Base-by-base conservation (phyloP, 305 asterid genomes). In the Fraxinus greggii region DNA sequence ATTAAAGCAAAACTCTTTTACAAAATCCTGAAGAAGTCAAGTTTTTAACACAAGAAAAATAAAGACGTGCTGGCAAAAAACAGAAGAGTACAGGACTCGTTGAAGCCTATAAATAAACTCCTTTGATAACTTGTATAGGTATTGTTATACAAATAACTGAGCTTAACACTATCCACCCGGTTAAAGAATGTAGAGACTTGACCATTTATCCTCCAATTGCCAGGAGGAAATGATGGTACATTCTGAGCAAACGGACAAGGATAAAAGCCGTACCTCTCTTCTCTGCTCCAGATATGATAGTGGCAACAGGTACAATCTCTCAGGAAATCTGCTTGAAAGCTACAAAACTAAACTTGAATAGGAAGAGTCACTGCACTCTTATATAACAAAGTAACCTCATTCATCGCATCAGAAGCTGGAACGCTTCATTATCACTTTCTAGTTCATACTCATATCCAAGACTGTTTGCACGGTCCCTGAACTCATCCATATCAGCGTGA, bases 391-490 rank as follows among this genome's bases (percentile, higher is more conserved):
- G 32, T 36, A 36, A 33, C 21, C 5, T 56, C 17, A 7, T 32
- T 91, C 92, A 95, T 73, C 89, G 95, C 99, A 94, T 93, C 63
- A 95, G 81, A 81, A 94, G 92, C 87, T 85, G 92, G 90, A 91
- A 92, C 0, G 95, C 98, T 79, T 89, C 87, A 75, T 94, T 94
- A 12, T 78, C 76, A 72, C 88, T 94, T 90, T 95, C 99, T 77
- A 93, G 82, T 72, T 89, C 92, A 80, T 89, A 95, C 75, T 92
- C 94, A 15, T 89, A 95, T 9, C 99, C 98, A 48, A 95, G 95
- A 78, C 81, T 85, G 80, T 91, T 80, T 19, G 98, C 98, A 32
- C 90, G 90, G 40, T 77, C 72, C 77, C 75, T 79, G 80, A 95
- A 95, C 88, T 95, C 98, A 17, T 84, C 89, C 89, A 90, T 86